phyloP scores from a whole-genome alignment of 768 basidiomycete species.

The Cystoderma amianthinum region DNA sequence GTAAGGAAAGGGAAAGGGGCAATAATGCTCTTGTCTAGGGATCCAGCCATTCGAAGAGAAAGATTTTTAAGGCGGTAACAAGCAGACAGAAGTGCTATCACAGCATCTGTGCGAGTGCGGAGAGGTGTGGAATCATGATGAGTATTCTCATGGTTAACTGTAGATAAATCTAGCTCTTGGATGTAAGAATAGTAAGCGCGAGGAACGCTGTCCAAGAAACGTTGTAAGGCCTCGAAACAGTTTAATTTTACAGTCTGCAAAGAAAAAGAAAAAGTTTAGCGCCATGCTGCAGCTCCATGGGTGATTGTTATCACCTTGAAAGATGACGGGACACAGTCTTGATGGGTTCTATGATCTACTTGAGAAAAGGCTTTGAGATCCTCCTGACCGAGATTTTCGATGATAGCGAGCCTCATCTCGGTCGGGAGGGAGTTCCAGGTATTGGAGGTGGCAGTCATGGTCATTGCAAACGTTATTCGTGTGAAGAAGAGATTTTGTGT shows the following conservation, averaged over 20 bases:
- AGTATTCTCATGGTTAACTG: conserved; percentile 12
- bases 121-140: conserved; percentile 7
- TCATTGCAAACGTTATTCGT: conserved; percentile 6
- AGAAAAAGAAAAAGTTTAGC: neutral
- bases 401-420: conserved; percentile 58
- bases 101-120: conserved; percentile 32
- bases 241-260: conserved; percentile 42
- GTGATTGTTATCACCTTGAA: conserved; percentile 42
- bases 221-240: conserved; percentile 34
- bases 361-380: conserved; percentile 41
- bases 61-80: conserved; percentile 43
- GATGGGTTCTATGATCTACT: conserved; percentile 43
- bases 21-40: conserved; percentile 41
- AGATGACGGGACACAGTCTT: conserved; percentile 46
- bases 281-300: neutral
- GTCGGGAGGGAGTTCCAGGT: conserved; percentile 55
- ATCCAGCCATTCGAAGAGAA: conserved; percentile 38
- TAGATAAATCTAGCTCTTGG: conserved; percentile 46
- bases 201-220: conserved; percentile 55
- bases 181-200: conserved; percentile 41
- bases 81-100: conserved; percentile 43
- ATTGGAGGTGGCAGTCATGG: conserved; percentile 6
- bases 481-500: conserved; percentile 2
- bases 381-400: conserved; percentile 36
- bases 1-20: conserved; percentile 37